Conservation (phyloP, 75 land plant species). For the Sequoia sempervirens region DNA sequence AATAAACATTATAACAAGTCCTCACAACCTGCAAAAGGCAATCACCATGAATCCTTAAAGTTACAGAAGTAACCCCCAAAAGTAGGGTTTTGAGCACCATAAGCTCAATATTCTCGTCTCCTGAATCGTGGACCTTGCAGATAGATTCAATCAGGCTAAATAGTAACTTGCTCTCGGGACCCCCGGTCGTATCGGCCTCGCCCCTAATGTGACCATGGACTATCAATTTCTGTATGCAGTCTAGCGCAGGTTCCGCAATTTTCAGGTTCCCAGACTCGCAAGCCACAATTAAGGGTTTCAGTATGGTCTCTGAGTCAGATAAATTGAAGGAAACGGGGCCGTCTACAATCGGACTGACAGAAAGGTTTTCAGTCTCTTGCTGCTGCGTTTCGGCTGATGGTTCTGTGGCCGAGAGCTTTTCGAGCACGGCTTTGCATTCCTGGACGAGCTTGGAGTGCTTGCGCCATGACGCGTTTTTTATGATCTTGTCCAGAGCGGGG, state of each 20-base stretch:
- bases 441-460: constrained; percentile 90
- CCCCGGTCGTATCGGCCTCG: constrained; percentile 79
- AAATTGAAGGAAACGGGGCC: constrained; percentile 41
- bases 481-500: constrained; percentile 79
- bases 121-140: constrained; percentile 74
- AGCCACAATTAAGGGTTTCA: constrained; percentile 77
- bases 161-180: constrained; percentile 50
- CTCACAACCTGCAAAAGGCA: constrained; percentile 76
- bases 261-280: constrained; percentile 48
- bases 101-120: constrained; percentile 74
- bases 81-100: constrained; percentile 82
- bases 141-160: constrained; percentile 70
- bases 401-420: constrained; percentile 32
- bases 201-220: constrained; percentile 77
- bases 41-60: constrained; percentile 85
- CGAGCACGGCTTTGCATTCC: constrained; percentile 79
- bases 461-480: constrained; percentile 90
- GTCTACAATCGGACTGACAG: constrained; percentile 32
- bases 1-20: constrained; percentile 90
- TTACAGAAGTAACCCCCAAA: constrained; percentile 84
- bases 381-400: not conserved
- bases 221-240: constrained; percentile 82
- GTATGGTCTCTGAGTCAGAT: constrained; percentile 63
- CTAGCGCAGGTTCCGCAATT: constrained; percentile 84
- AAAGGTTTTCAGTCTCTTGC: not conserved